Base-by-base conservation (phyloP, 2,329 filamentous ascomycete genomes). In the Paecilomyces niveus region DNA sequence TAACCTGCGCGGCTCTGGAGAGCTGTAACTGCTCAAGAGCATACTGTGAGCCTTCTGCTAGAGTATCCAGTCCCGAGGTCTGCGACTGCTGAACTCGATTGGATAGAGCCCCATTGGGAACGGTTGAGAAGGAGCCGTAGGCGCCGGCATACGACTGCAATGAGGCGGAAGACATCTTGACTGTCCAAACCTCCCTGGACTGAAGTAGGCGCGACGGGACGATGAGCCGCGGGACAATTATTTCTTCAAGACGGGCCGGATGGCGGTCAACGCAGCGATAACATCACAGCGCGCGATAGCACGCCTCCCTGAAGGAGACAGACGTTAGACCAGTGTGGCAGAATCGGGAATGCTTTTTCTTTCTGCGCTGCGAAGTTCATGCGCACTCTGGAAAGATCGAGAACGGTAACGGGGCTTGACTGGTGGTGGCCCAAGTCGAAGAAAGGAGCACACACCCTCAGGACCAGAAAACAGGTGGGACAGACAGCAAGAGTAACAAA, bases 11-110 rank as follows among this genome's bases (percentile, higher is more conserved):
- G 55, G 72, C 69, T 50, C 70, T 68, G 53, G 70, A 66, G 55
- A 73, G 59, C 54, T 88, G 85, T 55, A 89, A 76, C 67, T 89
- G 86, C 63, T 91, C 88, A 60, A 91, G 79, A 18, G 86, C 83
- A 75, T 92, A 92, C 66, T 90, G 88, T 11, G 89, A 87, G 39
- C 83, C 83, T 63, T 89, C 86, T 6, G 85, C 81, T 53, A 92
- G 82, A 4, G 84, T 81, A 63, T 91, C 87, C 59, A 92, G 76
- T n/a, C 82, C 81, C 57, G 71, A 62, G 18, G 71, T 72, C 57
- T 72, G 72, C 24, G 70, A 70, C 54, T 68, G 72, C 50, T 71
- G 61, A 67, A 73, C 72, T 60, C 68, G 70, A 57, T 58, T 59
- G 35, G 67, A 60, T 61, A 68, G 65, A 33, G 65, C 26, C 52